Evolutionary conservation across 2,329 filamentous ascomycete species (phyloP).

Genomic region (Neocatenulostroma microsporum): DNA sequence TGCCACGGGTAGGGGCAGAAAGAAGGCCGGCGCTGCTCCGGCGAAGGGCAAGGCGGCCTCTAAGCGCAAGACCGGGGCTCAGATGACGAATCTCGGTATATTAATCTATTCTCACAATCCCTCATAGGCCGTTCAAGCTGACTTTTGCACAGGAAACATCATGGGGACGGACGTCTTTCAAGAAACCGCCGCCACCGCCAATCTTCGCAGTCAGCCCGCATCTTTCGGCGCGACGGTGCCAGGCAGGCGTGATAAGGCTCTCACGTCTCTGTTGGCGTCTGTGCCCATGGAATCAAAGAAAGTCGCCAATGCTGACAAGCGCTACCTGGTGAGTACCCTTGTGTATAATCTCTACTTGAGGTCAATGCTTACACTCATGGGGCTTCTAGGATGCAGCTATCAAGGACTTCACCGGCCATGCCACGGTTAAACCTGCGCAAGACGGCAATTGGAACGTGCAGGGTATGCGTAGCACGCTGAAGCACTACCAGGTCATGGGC

Average conservation of each 20-base stretch:
- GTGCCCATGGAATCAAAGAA: conserved; percentile 1
- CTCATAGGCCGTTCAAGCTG: too few relatives aligned
- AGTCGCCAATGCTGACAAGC: conserved; percentile 29
- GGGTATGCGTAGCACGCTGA: conserved; percentile 43
- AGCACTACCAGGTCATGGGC: conserved; percentile 46
- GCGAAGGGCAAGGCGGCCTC: conserved; percentile 9
- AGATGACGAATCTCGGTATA: conserved; percentile 13
- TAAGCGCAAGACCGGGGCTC: not conserved
- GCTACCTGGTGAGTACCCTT: too few relatives aligned
- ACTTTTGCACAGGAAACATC: too few relatives aligned
- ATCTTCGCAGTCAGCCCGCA: conserved; percentile 16
- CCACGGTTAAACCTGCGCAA: conserved; percentile 25
- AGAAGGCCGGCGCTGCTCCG: conserved; percentile 4
- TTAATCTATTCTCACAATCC: too few relatives aligned
- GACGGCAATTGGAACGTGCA: conserved; percentile 37
- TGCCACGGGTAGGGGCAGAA: not conserved
- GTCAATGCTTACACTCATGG: conserved; percentile 29
- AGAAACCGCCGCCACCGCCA: conserved; percentile 14
- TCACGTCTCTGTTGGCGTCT: conserved; percentile 34
- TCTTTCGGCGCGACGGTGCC: conserved; percentile 9
- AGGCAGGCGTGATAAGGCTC: conserved; percentile 27
- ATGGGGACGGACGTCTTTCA: conserved; percentile 18
- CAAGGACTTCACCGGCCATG: conserved; percentile 35
- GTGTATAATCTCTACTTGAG: too few relatives aligned
- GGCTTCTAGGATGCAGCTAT: not conserved